Evolutionary conservation across 176 grass and related monocot genomes (phyloP).

Genomic region (Musa acuminata): DNA sequence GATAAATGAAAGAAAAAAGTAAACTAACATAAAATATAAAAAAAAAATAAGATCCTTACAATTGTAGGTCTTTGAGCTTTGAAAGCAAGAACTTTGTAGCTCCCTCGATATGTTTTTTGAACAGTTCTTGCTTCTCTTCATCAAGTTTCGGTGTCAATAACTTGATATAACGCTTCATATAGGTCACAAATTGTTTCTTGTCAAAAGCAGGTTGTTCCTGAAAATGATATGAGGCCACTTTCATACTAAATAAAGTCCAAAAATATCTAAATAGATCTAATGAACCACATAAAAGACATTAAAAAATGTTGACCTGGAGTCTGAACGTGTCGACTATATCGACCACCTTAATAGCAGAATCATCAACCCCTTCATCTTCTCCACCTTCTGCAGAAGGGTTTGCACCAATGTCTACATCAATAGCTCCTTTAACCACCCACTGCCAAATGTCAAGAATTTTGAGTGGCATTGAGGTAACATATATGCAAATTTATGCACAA

Average conservation of each 20-base stretch:
- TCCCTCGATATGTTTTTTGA: slow-evolving; percentile 64
- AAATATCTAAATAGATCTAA: background rate
- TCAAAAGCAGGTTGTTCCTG: slow-evolving; percentile 88
- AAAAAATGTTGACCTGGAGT: slow-evolving; percentile 46
- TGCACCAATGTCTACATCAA: slow-evolving; percentile 84
- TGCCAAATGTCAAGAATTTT: slow-evolving; percentile 21
- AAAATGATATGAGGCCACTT: background rate
- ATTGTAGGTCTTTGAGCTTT: slow-evolving; percentile 84
- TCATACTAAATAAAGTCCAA: background rate
- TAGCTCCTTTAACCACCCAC: slow-evolving; percentile 71
- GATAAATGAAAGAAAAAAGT: too few relatives aligned
- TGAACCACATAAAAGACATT: background rate
- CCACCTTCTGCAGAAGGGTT: slow-evolving; percentile 78
- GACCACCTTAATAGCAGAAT: slow-evolving; percentile 54
- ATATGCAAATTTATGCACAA: too few relatives aligned
- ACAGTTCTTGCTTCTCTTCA: slow-evolving; percentile 28
- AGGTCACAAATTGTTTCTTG: slow-evolving; percentile 67
- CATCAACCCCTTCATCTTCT: slow-evolving; percentile 73
- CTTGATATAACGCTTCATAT: slow-evolving; percentile 87
- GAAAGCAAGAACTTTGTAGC: slow-evolving; percentile 74
- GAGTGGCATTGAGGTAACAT: too few relatives aligned
- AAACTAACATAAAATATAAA: too few relatives aligned
- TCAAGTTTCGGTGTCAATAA: slow-evolving; percentile 35
- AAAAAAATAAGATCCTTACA: slow-evolving; percentile 42
- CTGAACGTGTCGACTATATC: slow-evolving; percentile 94